Evolutionary conservation across 2,329 filamentous ascomycete species (phyloP).

Genomic region (Aspergillus carbonarius): DNA sequence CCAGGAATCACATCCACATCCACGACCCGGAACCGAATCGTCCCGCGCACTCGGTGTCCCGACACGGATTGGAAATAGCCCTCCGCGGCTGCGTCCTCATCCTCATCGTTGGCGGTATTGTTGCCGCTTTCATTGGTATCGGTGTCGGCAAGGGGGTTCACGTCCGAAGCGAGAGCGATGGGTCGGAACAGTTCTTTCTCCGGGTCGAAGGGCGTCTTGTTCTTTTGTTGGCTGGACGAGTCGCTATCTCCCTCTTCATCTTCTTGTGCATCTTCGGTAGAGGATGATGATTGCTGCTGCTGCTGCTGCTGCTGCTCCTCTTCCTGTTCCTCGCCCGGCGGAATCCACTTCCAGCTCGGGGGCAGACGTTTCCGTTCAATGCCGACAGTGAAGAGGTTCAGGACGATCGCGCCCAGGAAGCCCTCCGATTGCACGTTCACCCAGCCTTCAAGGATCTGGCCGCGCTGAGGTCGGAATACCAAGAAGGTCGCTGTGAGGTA

Average conservation of each 20-base stretch:
- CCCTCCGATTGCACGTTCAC: constrained; percentile 86
- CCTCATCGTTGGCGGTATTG: constrained; percentile 38
- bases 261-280: constrained; percentile 15
- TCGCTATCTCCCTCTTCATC: constrained; percentile 28
- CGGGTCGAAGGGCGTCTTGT: constrained; percentile 29
- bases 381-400: constrained; percentile 87
- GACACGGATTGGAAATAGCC: constrained; percentile 75
- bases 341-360: constrained; percentile 74
- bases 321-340: constrained; percentile 48
- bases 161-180: neutral
- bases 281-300: neutral
- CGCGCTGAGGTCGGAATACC: constrained; percentile 73
- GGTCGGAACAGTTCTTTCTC: constrained; percentile 40
- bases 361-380: constrained; percentile 78
- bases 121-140: constrained; percentile 23
- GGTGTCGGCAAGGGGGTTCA: constrained; percentile 22
- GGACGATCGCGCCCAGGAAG: constrained; percentile 84
- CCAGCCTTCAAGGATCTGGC: constrained; percentile 73
- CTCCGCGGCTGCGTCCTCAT: constrained; percentile 55
- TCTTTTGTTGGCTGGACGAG: neutral
- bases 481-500: constrained; percentile 89
- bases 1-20: constrained; percentile 74
- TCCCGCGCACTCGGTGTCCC: constrained; percentile 68
- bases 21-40: constrained; percentile 73
- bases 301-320: constrained; percentile 7